These are phyloP conservation scores for Plasmopara muralis DNA, from an alignment of 352 stramenopile genomes.

Conservation along the genomic window DNA sequence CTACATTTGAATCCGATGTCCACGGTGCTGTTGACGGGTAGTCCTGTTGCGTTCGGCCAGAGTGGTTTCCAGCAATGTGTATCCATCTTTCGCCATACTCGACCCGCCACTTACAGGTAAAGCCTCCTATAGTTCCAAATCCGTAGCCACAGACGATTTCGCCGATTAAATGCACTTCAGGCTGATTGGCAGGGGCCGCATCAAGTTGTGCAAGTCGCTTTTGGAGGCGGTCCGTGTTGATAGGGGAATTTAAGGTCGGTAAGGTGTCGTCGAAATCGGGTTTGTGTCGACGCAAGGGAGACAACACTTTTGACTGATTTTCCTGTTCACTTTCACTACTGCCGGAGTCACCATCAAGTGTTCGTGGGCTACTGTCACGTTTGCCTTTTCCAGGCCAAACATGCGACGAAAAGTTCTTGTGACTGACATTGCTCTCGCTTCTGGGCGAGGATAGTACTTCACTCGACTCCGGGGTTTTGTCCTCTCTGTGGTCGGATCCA, in stretches of 20 bases:
- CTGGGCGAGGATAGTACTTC: constrained; percentile 6
- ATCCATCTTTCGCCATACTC: constrained; percentile 54
- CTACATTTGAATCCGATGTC: constrained; percentile 21
- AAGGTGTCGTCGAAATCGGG: constrained; percentile 16
- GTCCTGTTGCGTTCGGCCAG: constrained; percentile 60
- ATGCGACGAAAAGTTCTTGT: constrained; percentile 4
- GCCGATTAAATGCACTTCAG: constrained; percentile 64
- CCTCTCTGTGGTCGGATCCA: constrained; percentile 6
- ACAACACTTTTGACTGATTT: constrained; percentile 24
- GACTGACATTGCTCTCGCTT: constrained; percentile 7
- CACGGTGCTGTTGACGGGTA: constrained; percentile 27
- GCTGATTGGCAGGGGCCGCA: constrained; percentile 38
- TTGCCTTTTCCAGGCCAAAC: constrained; percentile 5
- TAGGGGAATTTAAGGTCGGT: constrained; percentile 15
- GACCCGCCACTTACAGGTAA: constrained; percentile 63
- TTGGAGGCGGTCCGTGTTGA: constrained; percentile 9
- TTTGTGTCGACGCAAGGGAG: constrained; percentile 22
- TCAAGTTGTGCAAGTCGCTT: constrained; percentile 21
- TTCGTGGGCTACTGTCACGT: constrained; percentile 6
- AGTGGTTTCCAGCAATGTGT: constrained; percentile 48
- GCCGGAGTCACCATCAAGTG: constrained; percentile 6
- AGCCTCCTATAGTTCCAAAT: constrained; percentile 34
- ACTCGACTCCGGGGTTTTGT: constrained; percentile 6
- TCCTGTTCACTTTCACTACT: constrained; percentile 22
- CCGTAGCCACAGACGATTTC: constrained; percentile 54